Percentiles rank a stretch among this genome's conserved stretches.
These are phyloP conservation scores for Solanum chiquidenum DNA, from an alignment of 257 asterid species.

Conservation along the genomic window DNA sequence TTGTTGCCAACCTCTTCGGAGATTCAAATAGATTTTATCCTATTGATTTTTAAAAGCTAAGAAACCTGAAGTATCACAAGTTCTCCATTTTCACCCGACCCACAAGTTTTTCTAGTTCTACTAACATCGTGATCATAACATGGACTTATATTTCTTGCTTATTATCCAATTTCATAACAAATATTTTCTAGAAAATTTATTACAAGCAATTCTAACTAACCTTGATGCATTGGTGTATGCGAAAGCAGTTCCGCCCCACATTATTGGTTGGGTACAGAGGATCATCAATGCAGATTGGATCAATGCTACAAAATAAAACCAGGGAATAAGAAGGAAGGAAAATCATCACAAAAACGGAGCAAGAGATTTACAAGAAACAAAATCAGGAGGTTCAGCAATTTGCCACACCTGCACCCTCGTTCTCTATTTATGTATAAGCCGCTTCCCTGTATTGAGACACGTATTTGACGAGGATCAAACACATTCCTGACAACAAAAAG, in stretches of 20 bases:
- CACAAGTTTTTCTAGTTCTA: not conserved
- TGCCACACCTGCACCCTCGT: conserved; percentile 70
- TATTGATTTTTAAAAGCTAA: not conserved
- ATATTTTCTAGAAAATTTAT: not conserved
- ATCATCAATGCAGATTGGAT: conserved; percentile 91
- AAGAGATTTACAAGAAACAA: not conserved
- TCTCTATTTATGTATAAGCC: conserved; percentile 87
- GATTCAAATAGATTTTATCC: not conserved
- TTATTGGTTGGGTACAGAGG: conserved; percentile 86
- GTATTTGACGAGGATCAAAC: conserved; percentile 97
- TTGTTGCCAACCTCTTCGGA: not conserved
- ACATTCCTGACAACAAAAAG: conserved; percentile 57
- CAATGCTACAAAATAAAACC: conserved; percentile 50
- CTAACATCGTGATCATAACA: not conserved
- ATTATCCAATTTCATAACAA: not conserved
- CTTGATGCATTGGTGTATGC: conserved; percentile 98
- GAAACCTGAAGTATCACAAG: not conserved
- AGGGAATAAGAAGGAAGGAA: not conserved
- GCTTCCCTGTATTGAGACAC: conserved; percentile 90
- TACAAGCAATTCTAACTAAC: conserved; percentile 23
- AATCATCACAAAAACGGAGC: not conserved
- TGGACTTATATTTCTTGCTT: not conserved
- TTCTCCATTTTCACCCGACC: not conserved
- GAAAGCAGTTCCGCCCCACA: conserved; percentile 97
- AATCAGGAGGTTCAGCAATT: not conserved